Evolutionary conservation across 177 flowering plant species (phyloP), one percentile per base, ranked within the genome.

Genomic region (Vitis hybrid): DNA sequence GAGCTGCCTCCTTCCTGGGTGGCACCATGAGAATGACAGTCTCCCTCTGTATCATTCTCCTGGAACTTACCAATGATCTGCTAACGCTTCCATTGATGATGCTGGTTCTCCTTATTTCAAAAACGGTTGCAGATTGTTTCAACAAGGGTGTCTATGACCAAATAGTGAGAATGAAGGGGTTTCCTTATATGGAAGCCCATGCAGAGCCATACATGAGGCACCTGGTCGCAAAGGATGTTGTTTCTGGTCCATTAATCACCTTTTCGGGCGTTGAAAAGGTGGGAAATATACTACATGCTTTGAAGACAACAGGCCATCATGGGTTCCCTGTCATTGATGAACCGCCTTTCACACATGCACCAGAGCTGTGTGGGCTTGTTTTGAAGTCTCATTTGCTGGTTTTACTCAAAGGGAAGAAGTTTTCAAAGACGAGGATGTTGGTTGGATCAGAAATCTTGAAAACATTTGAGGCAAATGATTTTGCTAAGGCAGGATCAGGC

Each of bases 401-500:
- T 50, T 56, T 85, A 65, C 86, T 85, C 10, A 76, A 78, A 61
- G 83, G 75, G 21, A 83, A 78, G 74, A 72, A 58, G 13, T 85
- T 85, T 50, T 26, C 83, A 0, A 80, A 65, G 60, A 69, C 80
- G 17, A 76, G 60, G 55, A 65, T 51, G 6, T 30, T 62, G 74
- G 65, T 68, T 2, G 81, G 87, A 60, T 70, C 83, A 5, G 77
- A 79, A 10, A 75, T 77, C 5, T 52, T 88, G 70, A 75, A 64
- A 59, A 82, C 65, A 40, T 91, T 89, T 77, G 81, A 80, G 45
- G 88, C 97, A 2, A 88, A 77, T 73, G 98, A 91, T 76, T 94
- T 94, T 80, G 97, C 92, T 0, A 94, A 94, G 75, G 80, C 93
- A 6, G 97, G 98, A 40, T 87, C 82, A 1, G 98, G 98, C 1